Conservation (phyloP, 352 stramenopile genomes). For the Phytophthora idaei region DNA sequence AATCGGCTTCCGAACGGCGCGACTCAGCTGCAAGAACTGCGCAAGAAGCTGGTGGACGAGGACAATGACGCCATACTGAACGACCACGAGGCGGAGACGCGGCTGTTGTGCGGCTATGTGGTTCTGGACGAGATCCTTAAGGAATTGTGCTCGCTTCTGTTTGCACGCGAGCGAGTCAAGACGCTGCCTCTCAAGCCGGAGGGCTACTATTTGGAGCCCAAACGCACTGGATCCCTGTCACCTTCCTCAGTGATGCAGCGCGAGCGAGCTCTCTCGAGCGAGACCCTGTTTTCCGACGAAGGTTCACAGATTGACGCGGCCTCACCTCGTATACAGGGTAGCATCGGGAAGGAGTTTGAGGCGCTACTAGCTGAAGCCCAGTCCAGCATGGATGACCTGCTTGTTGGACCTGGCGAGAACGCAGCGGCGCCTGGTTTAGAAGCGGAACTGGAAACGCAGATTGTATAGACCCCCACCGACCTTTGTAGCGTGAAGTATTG, state of each 20-base stretch:
- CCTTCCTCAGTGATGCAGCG: constrained; percentile 31
- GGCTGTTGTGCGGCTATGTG: constrained; percentile 74
- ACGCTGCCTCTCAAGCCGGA: constrained; percentile 81
- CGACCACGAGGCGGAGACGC: constrained; percentile 68
- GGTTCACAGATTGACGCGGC: constrained; percentile 36
- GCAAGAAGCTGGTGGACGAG: constrained; percentile 66
- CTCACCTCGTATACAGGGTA: constrained; percentile 38
- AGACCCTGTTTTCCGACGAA: constrained; percentile 55
- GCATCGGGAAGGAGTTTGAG: constrained; percentile 75
- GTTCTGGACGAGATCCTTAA: constrained; percentile 88
- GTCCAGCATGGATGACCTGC: constrained; percentile 68
- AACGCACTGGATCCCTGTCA: constrained; percentile 41
- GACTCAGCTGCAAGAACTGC: constrained; percentile 52
- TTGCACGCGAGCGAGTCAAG: constrained; percentile 74
- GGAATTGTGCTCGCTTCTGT: constrained; percentile 83
- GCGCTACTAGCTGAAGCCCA: constrained; percentile 70
- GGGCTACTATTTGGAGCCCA: constrained; percentile 83
- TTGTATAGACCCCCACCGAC: constrained; percentile 33
- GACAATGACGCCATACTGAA: constrained; percentile 69
- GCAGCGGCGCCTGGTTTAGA: constrained; percentile 16
- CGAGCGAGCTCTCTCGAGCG: constrained; percentile 37
- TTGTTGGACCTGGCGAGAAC: constrained; percentile 32
- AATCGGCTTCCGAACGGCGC: constrained; percentile 61
- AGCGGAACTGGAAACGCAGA: constrained; percentile 35
- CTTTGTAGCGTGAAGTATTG: constrained; percentile 30